A percentile compares a stretch with the other conserved stretches of the same genome.
Evolutionary conservation across 257 asterid genomes (phyloP).

Genomic region (Ajuga chamaepitys): DNA sequence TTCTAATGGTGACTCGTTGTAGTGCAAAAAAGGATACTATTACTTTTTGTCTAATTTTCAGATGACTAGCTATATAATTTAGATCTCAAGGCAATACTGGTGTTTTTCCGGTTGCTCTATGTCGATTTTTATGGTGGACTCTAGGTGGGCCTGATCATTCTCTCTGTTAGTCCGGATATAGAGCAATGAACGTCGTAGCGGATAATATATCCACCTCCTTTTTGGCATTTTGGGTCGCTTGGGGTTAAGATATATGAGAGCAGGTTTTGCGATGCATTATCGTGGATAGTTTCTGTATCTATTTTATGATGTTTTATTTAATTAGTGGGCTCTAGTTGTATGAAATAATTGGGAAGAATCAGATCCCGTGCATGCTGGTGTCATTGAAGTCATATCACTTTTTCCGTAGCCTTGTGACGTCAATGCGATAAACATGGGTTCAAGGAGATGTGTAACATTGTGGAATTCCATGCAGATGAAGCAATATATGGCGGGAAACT

Average conservation of each 20-base stretch:
- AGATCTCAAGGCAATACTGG: not conserved
- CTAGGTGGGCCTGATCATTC: not conserved
- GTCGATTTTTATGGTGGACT: not conserved
- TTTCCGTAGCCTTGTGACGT: not conserved
- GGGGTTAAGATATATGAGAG: not conserved
- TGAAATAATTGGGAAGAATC: not conserved
- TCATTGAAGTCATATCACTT: not conserved
- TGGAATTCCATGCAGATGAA: constrained; percentile 34
- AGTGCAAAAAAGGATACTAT: not conserved
- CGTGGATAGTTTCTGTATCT: not conserved
- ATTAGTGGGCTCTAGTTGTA: not conserved
- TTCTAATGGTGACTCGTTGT: not conserved
- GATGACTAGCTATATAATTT: not conserved
- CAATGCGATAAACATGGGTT: not conserved
- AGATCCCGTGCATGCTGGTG: not conserved
- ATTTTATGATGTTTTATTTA: not conserved
- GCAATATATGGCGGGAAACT: constrained; percentile 62
- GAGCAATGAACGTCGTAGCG: not conserved
- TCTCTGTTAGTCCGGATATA: not conserved
- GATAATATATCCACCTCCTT: too few species aligned
- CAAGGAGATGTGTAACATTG: not conserved
- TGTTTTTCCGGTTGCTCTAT: not conserved
- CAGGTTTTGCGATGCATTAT: not conserved
- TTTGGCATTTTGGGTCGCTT: not conserved
- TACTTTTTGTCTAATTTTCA: not conserved